phyloP scores from a whole-genome alignment of 768 basidiomycete species.

The Candolleomyces aberdarensis region DNA sequence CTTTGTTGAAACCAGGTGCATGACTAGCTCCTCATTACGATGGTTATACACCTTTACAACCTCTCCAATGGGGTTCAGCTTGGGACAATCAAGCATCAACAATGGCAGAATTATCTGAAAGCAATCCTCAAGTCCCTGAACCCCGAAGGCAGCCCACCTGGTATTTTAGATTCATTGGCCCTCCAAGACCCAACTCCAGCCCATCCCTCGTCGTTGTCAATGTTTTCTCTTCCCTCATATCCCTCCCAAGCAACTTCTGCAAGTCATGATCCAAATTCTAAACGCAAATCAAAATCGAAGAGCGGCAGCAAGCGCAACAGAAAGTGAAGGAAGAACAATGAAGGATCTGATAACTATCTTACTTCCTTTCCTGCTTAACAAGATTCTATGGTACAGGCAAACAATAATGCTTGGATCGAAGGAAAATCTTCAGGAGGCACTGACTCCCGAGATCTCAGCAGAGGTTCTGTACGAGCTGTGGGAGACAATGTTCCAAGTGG shows the following conservation, averaged over 20 bases:
- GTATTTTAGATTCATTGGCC: not conserved
- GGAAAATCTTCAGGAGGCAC: not conserved
- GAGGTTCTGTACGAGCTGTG: conserved; percentile 4
- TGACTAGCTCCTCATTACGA: not conserved
- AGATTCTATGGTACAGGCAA: not conserved
- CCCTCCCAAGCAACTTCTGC: too few relatives aligned
- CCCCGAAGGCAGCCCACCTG: not conserved
- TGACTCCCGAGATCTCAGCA: not conserved
- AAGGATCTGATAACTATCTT: not conserved
- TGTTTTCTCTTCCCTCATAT: too few relatives aligned
- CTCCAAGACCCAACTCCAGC: not conserved
- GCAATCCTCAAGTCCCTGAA: not conserved
- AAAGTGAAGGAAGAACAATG: not conserved
- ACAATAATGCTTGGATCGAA: not conserved
- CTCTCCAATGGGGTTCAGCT: not conserved
- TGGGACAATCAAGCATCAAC: not conserved
- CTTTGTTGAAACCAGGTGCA: not conserved
- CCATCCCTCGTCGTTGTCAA: not conserved
- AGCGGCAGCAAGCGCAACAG: not conserved
- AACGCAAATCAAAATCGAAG: not conserved
- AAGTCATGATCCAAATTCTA: too few relatives aligned
- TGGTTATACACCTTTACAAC: not conserved
- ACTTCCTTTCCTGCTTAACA: not conserved
- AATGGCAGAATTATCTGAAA: not conserved
- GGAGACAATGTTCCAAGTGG: not conserved